Evolutionary conservation across 2,329 filamentous ascomycete genomes (phyloP).

Genomic region (Spiromastix sp.): DNA sequence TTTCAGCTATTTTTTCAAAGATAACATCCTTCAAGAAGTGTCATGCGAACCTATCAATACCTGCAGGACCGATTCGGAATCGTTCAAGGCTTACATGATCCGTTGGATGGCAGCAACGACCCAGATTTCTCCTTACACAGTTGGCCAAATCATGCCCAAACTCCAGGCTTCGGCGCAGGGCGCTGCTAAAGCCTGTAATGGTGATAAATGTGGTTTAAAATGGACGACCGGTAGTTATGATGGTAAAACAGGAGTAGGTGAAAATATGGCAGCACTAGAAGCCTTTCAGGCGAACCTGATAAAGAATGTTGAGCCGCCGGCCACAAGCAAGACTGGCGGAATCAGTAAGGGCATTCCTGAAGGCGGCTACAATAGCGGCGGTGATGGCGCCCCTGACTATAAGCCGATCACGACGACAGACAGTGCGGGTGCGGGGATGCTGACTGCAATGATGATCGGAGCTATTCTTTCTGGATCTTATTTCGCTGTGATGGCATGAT

Average conservation of each 20-base stretch:
- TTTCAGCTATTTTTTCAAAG: conserved; percentile 41
- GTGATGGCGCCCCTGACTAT: conserved; percentile 6
- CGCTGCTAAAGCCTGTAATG: conserved; percentile 53
- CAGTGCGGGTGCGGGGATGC: conserved; percentile 27
- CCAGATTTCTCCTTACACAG: conserved; percentile 52
- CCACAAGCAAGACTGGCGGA: conserved; percentile 48
- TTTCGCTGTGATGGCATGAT: background rate
- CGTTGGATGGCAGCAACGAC: conserved; percentile 54
- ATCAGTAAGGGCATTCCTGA: conserved; percentile 33
- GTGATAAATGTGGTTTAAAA: conserved; percentile 53
- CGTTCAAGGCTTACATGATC: conserved; percentile 61
- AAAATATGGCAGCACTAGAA: conserved; percentile 59
- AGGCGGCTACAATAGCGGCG: conserved; percentile 23
- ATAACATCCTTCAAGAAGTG: conserved; percentile 51
- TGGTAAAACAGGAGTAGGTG: conserved; percentile 51
- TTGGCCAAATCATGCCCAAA: conserved; percentile 45
- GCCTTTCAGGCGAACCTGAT: conserved; percentile 53
- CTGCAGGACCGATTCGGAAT: conserved; percentile 62
- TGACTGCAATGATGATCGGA: conserved; percentile 24
- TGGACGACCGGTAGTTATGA: conserved; percentile 49
- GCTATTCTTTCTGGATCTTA: conserved; percentile 16
- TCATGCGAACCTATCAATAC: conserved; percentile 51
- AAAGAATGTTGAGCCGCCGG: conserved; percentile 34
- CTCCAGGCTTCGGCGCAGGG: conserved; percentile 49
- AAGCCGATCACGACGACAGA: conserved; percentile 22